phyloP scores from a whole-genome alignment of 495 filamentous ascomycete genomes.

The Penicillium fimorum region DNA sequence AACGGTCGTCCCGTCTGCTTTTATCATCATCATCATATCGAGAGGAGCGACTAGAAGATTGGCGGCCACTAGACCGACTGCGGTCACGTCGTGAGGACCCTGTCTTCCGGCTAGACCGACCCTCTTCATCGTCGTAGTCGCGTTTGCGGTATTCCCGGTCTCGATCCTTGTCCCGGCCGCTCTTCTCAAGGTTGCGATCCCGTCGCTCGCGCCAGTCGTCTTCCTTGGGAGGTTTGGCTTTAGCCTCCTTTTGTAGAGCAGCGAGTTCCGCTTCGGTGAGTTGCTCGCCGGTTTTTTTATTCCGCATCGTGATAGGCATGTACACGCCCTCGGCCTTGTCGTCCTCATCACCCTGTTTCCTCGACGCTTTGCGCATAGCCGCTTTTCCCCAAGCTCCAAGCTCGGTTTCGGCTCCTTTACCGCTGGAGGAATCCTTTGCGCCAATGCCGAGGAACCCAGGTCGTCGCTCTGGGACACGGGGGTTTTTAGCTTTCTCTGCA shows the following conservation, averaged over 20 bases:
- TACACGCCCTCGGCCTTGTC: conserved; percentile 54
- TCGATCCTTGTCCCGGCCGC: conserved; percentile 41
- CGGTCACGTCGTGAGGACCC: conserved; percentile 39
- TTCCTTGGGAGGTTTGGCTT: conserved; percentile 35
- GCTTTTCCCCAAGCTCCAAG: conserved; percentile 71
- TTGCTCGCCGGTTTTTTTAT: conserved; percentile 64
- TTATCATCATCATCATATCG: conserved; percentile 33
- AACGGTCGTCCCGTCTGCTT: conserved; percentile 32
- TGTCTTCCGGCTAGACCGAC: conserved; percentile 30
- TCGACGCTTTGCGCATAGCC: conserved; percentile 56
- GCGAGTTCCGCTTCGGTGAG: conserved; percentile 63
- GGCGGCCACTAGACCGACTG: conserved; percentile 34
- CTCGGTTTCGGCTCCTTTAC: conserved; percentile 72
- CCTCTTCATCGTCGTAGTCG: conserved; percentile 32
- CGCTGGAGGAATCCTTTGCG: conserved; percentile 56
- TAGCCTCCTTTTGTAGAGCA: conserved; percentile 45
- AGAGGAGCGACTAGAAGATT: conserved; percentile 34
- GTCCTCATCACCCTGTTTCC: conserved; percentile 44
- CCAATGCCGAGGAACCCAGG: conserved; percentile 85
- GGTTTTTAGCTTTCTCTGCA: conserved; percentile 33
- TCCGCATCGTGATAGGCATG: conserved; percentile 64
- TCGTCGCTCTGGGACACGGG: conserved; percentile 57
- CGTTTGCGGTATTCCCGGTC: conserved; percentile 31
- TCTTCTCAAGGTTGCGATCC: conserved; percentile 51
- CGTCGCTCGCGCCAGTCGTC: conserved; percentile 50